These are phyloP conservation scores for Cyclocybe aegerita DNA, from an alignment of 768 basidiomycete species.

Conservation along the genomic window DNA sequence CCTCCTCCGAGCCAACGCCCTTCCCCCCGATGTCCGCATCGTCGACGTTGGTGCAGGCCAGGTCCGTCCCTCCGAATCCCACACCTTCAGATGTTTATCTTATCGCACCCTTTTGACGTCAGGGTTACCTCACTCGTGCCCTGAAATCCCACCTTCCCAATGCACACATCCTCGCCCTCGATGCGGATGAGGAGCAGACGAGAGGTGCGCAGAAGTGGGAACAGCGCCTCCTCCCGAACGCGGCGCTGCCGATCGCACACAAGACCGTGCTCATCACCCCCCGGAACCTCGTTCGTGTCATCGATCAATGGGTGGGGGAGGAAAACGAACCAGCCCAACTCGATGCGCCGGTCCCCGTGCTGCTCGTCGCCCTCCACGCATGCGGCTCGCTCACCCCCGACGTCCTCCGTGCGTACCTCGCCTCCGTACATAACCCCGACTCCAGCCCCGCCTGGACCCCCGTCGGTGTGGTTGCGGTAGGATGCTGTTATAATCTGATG, in stretches of 20 bases:
- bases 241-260: conserved; percentile 45
- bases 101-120: not conserved
- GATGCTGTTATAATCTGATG: conserved; percentile 81
- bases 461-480: conserved; percentile 58
- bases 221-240: conserved; percentile 20
- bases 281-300: conserved; percentile 39
- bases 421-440: conserved; percentile 12
- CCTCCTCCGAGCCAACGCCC: conserved; percentile 29
- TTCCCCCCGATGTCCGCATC: conserved; percentile 31
- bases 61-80: conserved; percentile 29
- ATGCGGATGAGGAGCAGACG: conserved; percentile 58
- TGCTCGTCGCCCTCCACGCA: conserved; percentile 71
- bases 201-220: conserved; percentile 53
- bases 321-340: not conserved
- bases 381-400: conserved; percentile 75
- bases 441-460: conserved; percentile 41
- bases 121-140: conserved; percentile 64
- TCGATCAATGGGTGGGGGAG: conserved; percentile 53
- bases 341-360: conserved; percentile 38
- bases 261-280: conserved; percentile 55
- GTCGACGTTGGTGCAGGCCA: conserved; percentile 80
- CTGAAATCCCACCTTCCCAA: conserved; percentile 31
- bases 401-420: conserved; percentile 54
- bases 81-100: no score
- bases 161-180: conserved; percentile 62